Evolutionary conservation across 441 rosid genomes (phyloP).

Genomic region (Omphalea diandra): DNA sequence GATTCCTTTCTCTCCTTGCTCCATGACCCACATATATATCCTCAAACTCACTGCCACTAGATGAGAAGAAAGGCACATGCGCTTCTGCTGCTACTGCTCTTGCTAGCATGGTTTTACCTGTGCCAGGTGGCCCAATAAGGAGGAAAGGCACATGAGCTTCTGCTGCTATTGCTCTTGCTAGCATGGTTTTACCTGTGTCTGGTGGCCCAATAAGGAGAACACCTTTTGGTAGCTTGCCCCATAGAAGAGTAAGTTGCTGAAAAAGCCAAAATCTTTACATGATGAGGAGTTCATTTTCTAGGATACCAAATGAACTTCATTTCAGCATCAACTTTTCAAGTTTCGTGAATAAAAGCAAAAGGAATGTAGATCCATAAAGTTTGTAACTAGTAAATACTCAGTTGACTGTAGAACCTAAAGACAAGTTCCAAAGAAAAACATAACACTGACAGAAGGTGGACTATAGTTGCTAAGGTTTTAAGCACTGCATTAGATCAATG

Average conservation of each 20-base stretch:
- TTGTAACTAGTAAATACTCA: neutral
- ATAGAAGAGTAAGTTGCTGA: slow-evolving; percentile 84
- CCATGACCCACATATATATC: slow-evolving; percentile 99
- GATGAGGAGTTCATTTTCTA: neutral
- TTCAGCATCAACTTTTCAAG: neutral
- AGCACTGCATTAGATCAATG: neutral
- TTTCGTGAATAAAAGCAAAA: neutral
- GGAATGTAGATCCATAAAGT: neutral
- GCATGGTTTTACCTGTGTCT: slow-evolving; percentile 93
- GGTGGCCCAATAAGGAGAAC: slow-evolving; percentile 93
- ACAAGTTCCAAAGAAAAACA: neutral
- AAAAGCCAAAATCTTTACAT: neutral
- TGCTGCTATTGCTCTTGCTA: slow-evolving; percentile 93
- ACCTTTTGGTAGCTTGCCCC: slow-evolving; percentile 94
- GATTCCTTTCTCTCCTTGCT: slow-evolving; percentile 92
- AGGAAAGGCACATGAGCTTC: slow-evolving; percentile 92
- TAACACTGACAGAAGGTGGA: neutral
- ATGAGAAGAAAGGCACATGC: slow-evolving; percentile 90
- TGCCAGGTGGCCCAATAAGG: slow-evolving; percentile 93
- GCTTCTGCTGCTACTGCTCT: slow-evolving; percentile 97
- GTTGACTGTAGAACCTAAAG: neutral
- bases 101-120: slow-evolving; percentile 93
- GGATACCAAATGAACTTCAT: neutral
- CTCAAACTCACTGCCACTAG: slow-evolving; percentile 97
- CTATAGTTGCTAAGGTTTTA: neutral